A percentile compares a stretch with the other conserved stretches of the same genome.
These are phyloP conservation scores for Trypanosoma lewisi DNA, from an alignment of 208 protist genomes.

Conservation along the genomic window DNA sequence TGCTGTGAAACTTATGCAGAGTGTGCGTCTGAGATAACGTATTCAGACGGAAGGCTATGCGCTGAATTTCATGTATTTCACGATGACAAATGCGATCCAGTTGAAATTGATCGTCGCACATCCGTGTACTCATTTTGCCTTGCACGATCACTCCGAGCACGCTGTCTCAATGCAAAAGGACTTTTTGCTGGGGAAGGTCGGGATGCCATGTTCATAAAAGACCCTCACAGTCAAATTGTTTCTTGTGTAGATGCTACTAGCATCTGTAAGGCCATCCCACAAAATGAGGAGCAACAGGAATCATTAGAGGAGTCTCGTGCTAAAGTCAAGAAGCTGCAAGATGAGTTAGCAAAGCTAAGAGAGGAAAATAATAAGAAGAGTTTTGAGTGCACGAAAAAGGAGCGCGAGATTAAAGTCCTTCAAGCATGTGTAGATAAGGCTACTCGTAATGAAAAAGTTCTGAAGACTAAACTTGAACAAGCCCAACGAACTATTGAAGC, in stretches of 20 bases:
- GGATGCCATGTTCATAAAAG: background rate
- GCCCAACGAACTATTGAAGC: background rate
- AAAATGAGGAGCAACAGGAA: background rate
- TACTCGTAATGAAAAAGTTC: background rate
- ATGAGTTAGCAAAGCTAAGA: background rate
- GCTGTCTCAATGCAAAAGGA: background rate
- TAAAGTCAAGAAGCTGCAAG: background rate
- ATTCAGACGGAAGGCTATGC: conserved; percentile 4
- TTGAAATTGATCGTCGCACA: background rate
- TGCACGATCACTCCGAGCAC: background rate
- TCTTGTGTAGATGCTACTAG: background rate
- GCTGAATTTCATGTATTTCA: background rate
- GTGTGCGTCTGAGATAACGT: conserved; percentile 9
- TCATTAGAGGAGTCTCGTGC: background rate
- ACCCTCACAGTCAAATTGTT: background rate
- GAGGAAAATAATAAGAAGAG: background rate
- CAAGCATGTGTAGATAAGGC: conserved; percentile 3
- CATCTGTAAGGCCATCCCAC: background rate
- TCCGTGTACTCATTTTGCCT: background rate
- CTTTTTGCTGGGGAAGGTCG: background rate
- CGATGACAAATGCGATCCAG: background rate
- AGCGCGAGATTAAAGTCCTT: background rate
- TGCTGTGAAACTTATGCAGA: conserved; percentile 19
- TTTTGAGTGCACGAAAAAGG: background rate
- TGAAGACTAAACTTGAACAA: background rate